Evolutionary conservation across 805 yeast species (phyloP), one percentile per base, ranked within the genome.

Genomic region (Kodamaea hsintzibuensis): DNA sequence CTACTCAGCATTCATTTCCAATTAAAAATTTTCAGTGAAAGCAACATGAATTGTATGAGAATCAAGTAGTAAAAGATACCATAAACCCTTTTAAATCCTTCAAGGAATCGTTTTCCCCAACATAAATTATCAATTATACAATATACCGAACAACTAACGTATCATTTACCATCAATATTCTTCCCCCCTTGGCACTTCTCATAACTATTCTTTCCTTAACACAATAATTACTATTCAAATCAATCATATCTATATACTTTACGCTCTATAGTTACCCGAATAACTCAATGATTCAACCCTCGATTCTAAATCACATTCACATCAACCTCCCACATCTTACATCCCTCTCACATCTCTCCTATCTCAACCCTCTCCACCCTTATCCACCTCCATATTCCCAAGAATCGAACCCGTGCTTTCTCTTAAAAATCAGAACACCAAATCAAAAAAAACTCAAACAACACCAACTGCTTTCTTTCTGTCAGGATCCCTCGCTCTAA

Each of bases 401-500:
- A n/a, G n/a, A 22, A 25, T 22, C 25, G 33, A 22, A 30, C 35
- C 35, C 35, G 35, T 30, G 35, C 35, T 30, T 27, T 30, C 13
- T 9, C 35, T 10, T 9, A 12, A 30, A 30, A 30, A 30, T 30
- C 35, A 30, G 35, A 37, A 47, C 50, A 47, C 43, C 50, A 37
- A 47, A 47, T 47, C 50, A 47, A 47, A 47, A 47, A 37, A 27
- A 37, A 37, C 33, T 16, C 35, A 18, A 18, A 47, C 43, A 47
- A 37, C 49, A 19, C 35, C 19, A 12, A 13, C 43, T 37, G 52
- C 33, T 16, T n/a, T 47, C 35, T 39, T 47, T 38, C 22, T 16
- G 44, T 18, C 37, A 10, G 35, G 19, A 46, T 46, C 22, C 39
- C n/a, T 35, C 33, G 22, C 40, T 14, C 40, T 22, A 9, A 14